Evolutionary conservation across 2,329 filamentous ascomycete species (phyloP).

Genomic region (Metarhizium rileyi): DNA sequence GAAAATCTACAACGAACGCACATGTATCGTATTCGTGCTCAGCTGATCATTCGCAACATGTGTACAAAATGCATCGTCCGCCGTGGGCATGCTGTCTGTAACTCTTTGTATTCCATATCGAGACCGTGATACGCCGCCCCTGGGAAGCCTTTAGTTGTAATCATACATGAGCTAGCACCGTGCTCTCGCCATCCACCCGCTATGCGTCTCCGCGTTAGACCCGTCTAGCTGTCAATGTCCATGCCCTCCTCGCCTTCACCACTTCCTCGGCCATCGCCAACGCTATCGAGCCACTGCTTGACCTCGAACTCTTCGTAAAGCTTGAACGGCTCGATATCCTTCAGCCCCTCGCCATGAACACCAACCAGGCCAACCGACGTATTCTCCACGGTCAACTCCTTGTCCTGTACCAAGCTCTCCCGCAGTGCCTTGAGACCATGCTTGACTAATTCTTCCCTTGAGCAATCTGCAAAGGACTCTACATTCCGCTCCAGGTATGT

Average conservation of each 20-base stretch:
- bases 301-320: constrained; percentile 85
- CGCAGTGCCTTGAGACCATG: constrained; percentile 88
- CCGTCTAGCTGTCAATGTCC: constrained; percentile 26
- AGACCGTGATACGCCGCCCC: background rate
- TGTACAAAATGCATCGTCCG: background rate
- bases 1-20: no score
- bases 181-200: background rate
- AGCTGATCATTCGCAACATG: no score
- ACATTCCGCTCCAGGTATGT: constrained; percentile 93
- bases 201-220: background rate
- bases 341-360: constrained; percentile 36
- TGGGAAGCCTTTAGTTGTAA: constrained; percentile 16
- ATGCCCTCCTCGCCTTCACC: constrained; percentile 30
- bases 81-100: background rate
- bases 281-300: constrained; percentile 72
- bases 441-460: constrained; percentile 76
- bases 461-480: constrained; percentile 67
- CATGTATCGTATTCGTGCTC: no score
- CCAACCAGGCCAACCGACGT: constrained; percentile 85
- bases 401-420: constrained; percentile 93
- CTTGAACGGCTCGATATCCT: constrained; percentile 69
- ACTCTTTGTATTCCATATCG: background rate
- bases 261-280: constrained; percentile 41
- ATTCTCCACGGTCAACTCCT: constrained; percentile 95
- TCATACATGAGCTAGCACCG: constrained; percentile 26